Evolutionary conservation across 1,139 yeast species (phyloP), one percentile per base, ranked within the genome.

Genomic region (Suhomyces choctaworum): DNA sequence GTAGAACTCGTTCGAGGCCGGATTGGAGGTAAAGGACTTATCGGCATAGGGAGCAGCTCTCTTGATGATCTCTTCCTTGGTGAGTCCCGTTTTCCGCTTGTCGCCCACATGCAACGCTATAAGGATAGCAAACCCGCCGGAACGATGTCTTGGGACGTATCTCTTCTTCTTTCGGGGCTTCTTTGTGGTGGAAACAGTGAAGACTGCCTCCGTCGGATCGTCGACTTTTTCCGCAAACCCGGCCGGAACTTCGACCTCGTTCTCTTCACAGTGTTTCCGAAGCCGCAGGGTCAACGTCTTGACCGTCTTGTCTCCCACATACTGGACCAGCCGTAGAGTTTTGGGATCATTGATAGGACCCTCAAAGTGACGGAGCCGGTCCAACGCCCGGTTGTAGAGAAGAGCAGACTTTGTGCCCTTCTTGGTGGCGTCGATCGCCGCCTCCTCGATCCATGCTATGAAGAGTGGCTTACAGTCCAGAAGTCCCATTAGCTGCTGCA

Each of bases 61-160:
- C 15, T 71, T 55, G 5, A 74, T 63, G 7, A 89, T 73, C 32
- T 78, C 83, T 8, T 76, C 76, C 51, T 78, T 83, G 4, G 80
- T 70, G 52, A 85, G 55, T 0, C 89, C 89, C 16, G 54, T 52
- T 16, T 70, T 48, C 1, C 59, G 50, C 7, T 63, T 60, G 49
- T 83, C 92, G 20, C 72, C 58, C 27, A 77, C 66, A 34, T 75
- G 66, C 10, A 92, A 59, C 0, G 84, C 83, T 14, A 89, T 47
- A 24, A 92, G 51, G 5, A 92, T 84, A 0, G 95, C 96, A 61
- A 85, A 92, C 0, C 89, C 94, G 0, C 97, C 97, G 0, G 95
- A 79, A 26, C 94, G 65, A 44, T 78, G 79, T 29, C 73, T 70
- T 1, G 98, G 98, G 0, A 90, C 73, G 54, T 87, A 92, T 27